A percentile compares a stretch with the other conserved stretches of the same genome.
These are phyloP conservation scores for Russula sp. DNA, from an alignment of 768 basidiomycete species.

Conservation along the genomic window DNA sequence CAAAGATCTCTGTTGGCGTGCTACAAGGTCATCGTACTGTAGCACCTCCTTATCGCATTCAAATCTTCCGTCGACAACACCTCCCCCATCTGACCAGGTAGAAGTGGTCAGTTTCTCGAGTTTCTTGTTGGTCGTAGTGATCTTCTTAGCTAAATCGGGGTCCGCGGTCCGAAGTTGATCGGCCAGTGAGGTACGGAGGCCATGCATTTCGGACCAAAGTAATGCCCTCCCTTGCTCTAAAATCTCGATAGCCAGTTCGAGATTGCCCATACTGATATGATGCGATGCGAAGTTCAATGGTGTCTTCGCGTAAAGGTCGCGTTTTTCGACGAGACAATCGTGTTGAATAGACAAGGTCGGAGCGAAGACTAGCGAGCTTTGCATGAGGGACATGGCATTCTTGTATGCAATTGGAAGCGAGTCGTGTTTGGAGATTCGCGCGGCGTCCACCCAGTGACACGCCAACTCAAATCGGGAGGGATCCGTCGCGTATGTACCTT, in stretches of 20 bases:
- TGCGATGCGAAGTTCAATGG: neutral
- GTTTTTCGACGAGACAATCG: neutral
- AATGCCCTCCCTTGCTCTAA: conserved; percentile 6
- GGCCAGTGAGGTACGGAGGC: neutral
- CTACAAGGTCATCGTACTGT: no score
- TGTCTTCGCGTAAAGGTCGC: neutral
- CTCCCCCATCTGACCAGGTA: neutral
- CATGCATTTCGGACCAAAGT: conserved; percentile 11
- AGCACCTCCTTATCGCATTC: no score
- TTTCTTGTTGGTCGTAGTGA: neutral
- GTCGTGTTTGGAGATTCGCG: no score
- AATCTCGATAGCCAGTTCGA: neutral
- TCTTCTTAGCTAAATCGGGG: neutral
- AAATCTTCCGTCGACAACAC: neutral
- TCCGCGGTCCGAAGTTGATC: neutral
- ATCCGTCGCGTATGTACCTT: no score
- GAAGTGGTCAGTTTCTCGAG: neutral
- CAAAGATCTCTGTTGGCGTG: no score
- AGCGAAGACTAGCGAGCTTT: no score
- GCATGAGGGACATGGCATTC: no score
- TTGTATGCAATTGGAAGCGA: no score
- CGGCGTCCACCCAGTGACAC: no score
- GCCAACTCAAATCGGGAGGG: no score
- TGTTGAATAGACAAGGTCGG: no score
- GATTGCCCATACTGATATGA: neutral